Base-by-base conservation (phyloP, 2,329 filamentous ascomycete genomes). In the Cordyceps cicadae region DNA sequence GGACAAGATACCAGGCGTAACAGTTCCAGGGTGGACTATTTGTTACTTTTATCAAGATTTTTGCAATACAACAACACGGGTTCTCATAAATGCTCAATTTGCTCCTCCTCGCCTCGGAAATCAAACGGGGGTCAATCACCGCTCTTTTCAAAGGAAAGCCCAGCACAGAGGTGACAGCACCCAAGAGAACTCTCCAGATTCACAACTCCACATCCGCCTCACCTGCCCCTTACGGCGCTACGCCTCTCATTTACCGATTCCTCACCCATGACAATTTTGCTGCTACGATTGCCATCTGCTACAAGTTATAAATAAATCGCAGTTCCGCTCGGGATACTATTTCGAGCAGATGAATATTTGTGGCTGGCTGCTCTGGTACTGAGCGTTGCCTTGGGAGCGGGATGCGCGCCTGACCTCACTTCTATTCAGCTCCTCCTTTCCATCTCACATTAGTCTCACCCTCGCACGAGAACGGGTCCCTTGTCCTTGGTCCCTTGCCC, bases 401-500 rank as follows among this genome's bases (percentile, higher is more conserved):
- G 21, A 45, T 24, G 52, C 37, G 37, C 21, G 21, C 17, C 5
- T 21, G 19, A 43, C 37, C 24, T 2, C 29, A 7, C 29, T 29
- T 29, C 29, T 5, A 29, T 29, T 8, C 29, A 29, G 29, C 29
- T 29, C 7, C 29, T 29, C 29, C 29, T 29, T 4, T 54, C 52
- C 39, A 26, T 49, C 45, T 57, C 54, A 57, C 54, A 39, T 50
- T 41, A 34, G 15, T 32, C 46, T 57, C 46, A 57, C 54, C 45
- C 45, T 57, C 21, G 45, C 34, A 57, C 54, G 50, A 43, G 32
- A 21, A 43, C 19, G 15, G 15, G 39, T 15, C 24, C 39, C 17
- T 41, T 45, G 17, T 17, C 39, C 17, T 54, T 45, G 39, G 39
- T 15, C 24, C 24, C 17, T 41, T 46, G n/a, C 45, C 24, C 41